Conservation (phyloP, 805 yeast genomes). For the Saturnispora besseyi region DNA sequence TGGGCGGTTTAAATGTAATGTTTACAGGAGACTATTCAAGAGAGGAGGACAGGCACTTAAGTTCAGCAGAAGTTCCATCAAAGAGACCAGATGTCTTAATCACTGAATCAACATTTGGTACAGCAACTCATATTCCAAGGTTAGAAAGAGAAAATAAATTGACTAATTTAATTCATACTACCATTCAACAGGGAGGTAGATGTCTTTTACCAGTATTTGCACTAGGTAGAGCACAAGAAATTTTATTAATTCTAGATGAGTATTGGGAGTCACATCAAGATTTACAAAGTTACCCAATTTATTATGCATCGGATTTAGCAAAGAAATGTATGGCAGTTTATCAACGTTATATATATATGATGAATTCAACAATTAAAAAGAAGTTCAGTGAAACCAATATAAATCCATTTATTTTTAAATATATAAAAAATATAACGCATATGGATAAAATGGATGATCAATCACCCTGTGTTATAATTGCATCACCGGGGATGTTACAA, state of each 20-base stretch:
- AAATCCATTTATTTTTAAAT: conserved; percentile 87
- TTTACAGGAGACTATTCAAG: conserved; percentile 97
- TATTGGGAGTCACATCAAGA: conserved; percentile 86
- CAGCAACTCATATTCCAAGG: conserved; percentile 93
- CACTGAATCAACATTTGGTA: conserved; percentile 95
- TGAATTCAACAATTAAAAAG: conserved; percentile 84
- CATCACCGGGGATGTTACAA: conserved; percentile 98
- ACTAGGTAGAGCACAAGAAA: conserved; percentile 92
- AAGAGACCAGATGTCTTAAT: conserved; percentile 79
- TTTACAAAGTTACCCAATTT: conserved; percentile 71
- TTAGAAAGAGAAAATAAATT: conserved; percentile 74
- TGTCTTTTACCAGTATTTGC: conserved; percentile 93
- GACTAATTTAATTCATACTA: conserved; percentile 74
- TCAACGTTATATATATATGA: conserved; percentile 93
- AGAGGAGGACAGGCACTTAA: conserved; percentile 91
- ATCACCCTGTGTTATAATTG: conserved; percentile 93
- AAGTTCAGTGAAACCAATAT: conserved; percentile 67
- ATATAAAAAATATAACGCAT: conserved; percentile 67
- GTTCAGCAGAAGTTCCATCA: conserved; percentile 91
- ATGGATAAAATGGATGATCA: conserved; percentile 83
- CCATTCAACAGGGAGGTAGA: conserved; percentile 82
- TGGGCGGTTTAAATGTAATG: conserved; percentile 79
- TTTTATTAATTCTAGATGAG: conserved; percentile 82
- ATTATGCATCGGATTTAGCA: conserved; percentile 88
- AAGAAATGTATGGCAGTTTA: conserved; percentile 95